These are phyloP conservation scores for Copromyces sp. DNA, from an alignment of 495 filamentous ascomycete species.

Conservation along the genomic window DNA sequence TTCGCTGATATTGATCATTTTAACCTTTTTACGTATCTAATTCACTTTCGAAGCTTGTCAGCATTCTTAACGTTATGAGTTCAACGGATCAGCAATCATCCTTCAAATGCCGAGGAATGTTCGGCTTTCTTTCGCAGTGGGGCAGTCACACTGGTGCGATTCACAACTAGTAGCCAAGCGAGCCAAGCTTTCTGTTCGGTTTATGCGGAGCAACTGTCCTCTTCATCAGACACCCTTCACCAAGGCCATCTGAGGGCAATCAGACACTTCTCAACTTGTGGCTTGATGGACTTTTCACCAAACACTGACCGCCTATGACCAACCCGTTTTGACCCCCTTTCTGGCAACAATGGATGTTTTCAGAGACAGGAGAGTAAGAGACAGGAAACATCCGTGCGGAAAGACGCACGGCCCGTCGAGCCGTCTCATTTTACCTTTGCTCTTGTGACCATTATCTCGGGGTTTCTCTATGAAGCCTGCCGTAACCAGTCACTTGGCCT, in stretches of 20 bases:
- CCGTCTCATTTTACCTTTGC: not conserved
- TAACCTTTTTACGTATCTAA: not conserved
- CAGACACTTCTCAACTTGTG: not conserved
- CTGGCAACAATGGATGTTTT: not conserved
- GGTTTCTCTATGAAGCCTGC: not conserved
- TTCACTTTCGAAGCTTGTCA: not conserved
- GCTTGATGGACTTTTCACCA: not conserved
- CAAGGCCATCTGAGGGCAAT: not conserved
- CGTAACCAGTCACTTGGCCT: not conserved
- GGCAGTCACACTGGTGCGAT: not conserved
- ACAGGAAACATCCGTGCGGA: not conserved
- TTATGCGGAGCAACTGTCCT: not conserved
- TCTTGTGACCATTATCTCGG: not conserved
- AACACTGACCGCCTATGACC: not conserved
- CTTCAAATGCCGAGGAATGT: not conserved
- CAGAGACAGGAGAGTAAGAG: not conserved
- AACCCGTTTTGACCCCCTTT: not conserved
- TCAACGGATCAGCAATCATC: not conserved
- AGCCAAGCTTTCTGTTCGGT: not conserved
- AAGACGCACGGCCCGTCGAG: not conserved
- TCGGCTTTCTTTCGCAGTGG: not conserved
- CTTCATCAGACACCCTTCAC: too few species aligned
- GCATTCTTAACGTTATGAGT: not conserved
- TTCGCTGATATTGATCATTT: not conserved
- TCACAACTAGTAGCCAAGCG: not conserved